A percentile compares a stretch with the other conserved stretches of the same genome.
phyloP scores from a whole-genome alignment of 352 stramenopile genomes.

The Elongisporangium anandrum region DNA sequence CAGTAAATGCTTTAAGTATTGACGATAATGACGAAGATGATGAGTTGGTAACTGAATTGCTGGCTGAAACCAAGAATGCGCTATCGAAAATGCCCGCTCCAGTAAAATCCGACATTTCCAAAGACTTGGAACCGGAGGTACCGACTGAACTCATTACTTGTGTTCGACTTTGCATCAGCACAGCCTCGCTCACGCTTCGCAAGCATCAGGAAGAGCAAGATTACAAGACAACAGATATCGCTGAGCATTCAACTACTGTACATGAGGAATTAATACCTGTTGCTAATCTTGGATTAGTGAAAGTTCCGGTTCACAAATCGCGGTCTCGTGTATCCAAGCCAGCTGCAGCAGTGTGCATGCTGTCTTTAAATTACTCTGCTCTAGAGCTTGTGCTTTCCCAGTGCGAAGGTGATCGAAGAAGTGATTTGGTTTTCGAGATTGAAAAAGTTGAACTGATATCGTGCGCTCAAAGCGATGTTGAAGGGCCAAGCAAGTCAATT shows the following conservation, averaged over 20 bases:
- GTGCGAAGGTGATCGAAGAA: slow-evolving; percentile 17
- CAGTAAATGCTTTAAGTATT: slow-evolving; percentile 52
- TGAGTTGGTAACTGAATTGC: slow-evolving; percentile 59
- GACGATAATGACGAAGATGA: slow-evolving; percentile 58
- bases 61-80: slow-evolving; percentile 48
- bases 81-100: background rate
- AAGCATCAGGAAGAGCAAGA: slow-evolving; percentile 32
- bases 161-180: slow-evolving; percentile 54
- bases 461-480: slow-evolving; percentile 15
- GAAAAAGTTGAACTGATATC: slow-evolving; percentile 54
- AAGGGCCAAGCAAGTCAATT: slow-evolving; percentile 20
- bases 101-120: background rate
- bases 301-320: slow-evolving; percentile 35
- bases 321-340: slow-evolving; percentile 50
- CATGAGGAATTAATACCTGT: slow-evolving; percentile 73
- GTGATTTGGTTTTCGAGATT: slow-evolving; percentile 70
- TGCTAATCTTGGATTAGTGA: slow-evolving; percentile 78
- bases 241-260: slow-evolving; percentile 9
- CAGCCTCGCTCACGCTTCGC: slow-evolving; percentile 53
- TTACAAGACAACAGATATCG: slow-evolving; percentile 8
- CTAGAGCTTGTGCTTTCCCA: slow-evolving; percentile 40
- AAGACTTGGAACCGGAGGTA: background rate
- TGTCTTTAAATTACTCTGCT: slow-evolving; percentile 46
- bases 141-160: slow-evolving; percentile 18
- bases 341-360: slow-evolving; percentile 47